Percentiles rank a stretch among this genome's conserved stretches.
These are phyloP conservation scores for Suillus spraguei DNA, from an alignment of 768 basidiomycete genomes.

Conservation along the genomic window DNA sequence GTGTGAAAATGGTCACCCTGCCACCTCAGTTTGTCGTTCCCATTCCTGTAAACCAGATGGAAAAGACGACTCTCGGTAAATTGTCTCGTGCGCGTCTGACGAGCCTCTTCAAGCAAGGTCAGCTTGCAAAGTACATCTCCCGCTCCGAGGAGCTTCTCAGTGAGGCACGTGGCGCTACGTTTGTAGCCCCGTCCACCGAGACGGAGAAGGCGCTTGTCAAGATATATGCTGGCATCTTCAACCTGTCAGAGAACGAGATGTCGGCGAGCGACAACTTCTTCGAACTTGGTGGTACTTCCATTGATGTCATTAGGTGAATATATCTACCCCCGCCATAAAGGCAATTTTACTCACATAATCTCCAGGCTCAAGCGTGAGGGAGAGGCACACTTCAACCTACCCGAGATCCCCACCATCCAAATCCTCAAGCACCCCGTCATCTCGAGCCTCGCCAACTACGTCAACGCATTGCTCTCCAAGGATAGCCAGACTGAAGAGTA, in stretches of 20 bases:
- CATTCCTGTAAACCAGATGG: slow-evolving; percentile 38
- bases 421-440: slow-evolving; percentile 37
- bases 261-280: slow-evolving; percentile 38
- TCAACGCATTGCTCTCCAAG: slow-evolving; percentile 30
- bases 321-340: neutral
- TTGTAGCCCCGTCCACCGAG: slow-evolving; percentile 23
- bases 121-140: slow-evolving; percentile 30
- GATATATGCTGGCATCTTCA: slow-evolving; percentile 36
- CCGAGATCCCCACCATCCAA: slow-evolving; percentile 41
- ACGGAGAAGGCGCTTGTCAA: slow-evolving; percentile 33
- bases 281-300: slow-evolving; percentile 44
- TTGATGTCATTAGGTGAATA: slow-evolving; percentile 36
- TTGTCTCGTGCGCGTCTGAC: slow-evolving; percentile 41
- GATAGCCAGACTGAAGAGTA: slow-evolving; percentile 29
- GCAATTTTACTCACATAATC: neutral
- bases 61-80: slow-evolving; percentile 47
- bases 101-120: slow-evolving; percentile 38
- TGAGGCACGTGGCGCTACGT: slow-evolving; percentile 25
- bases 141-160: slow-evolving; percentile 29
- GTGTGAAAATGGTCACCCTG: slow-evolving; percentile 33
- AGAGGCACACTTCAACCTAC: slow-evolving; percentile 29
- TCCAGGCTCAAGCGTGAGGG: slow-evolving; percentile 31
- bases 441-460: slow-evolving; percentile 33
- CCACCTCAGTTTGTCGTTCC: slow-evolving; percentile 42
- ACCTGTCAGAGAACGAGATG: slow-evolving; percentile 24